Base-by-base conservation (phyloP, 805 yeast species). In the Zygoascus biomembranicola region DNA sequence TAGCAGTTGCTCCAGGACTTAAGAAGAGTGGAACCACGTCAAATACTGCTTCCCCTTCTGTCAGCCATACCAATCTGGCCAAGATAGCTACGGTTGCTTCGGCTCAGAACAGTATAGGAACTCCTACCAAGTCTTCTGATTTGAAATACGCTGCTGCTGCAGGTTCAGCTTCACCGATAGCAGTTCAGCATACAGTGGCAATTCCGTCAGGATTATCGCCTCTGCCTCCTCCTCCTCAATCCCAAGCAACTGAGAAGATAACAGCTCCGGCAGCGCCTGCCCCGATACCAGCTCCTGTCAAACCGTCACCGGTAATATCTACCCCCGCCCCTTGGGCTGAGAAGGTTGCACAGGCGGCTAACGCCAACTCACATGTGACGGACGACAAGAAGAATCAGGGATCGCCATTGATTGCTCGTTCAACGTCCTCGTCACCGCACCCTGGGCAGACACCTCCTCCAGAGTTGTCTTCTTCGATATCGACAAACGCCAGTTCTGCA, bases 121-220 rank as follows among this genome's bases (percentile, higher is more conserved):
- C 78, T 5, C 84, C 84, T 11, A 66, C 75, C 1, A 76, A 73
- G 50, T 80, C 81, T 8, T 72, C 76, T 8, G 80, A 59, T 48
- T 66, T 80, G 51, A 80, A 80, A 61, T 80, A 82, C 73, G 73
- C 84, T 0, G 70, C 80, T 1, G 80, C 81, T 8, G 79, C 79
- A 2, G 79, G 75, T 2, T 76, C 66, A 23, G 42, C 52, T 28
- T 42, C 49, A 32, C 50, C 54, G 31, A 49, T 31, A 6, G 42
- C 59, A 41, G 51, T 54, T 46, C 58, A 63, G 5, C 61, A 14
- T 44, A 11, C 31, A 5, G 20, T 44, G 19, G 51, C 50, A 42
- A 51, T 54, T 31, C 61, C 61, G 2, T 49, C 37, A 35, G 63
- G 55, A 26, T 52, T 52, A 16, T 57, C 61, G 6, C 63, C 63